These are phyloP conservation scores for Pseudonitzschia multiseries DNA, from an alignment of 108 stramenopile species.

Conservation along the genomic window DNA sequence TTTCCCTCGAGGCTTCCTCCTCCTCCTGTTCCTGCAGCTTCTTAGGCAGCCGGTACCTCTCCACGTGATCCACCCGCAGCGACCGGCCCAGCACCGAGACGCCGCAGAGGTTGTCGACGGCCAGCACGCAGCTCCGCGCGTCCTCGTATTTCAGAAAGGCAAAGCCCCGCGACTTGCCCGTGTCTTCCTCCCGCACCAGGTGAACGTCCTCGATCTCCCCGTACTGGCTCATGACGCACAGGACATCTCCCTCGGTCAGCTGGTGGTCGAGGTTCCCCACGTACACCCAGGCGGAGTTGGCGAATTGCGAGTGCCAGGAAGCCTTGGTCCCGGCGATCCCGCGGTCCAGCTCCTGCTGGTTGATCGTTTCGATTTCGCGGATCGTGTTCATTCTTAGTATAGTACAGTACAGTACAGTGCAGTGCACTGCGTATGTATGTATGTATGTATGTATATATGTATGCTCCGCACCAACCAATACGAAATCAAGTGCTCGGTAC, in stretches of 20 bases:
- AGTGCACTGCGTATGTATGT: neutral
- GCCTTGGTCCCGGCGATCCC: slow-evolving; percentile 83
- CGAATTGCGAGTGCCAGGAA: slow-evolving; percentile 97
- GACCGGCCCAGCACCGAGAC: slow-evolving; percentile 76
- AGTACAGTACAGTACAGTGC: neutral
- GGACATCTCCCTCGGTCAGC: slow-evolving; percentile 93
- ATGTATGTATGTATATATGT: too few relatives aligned
- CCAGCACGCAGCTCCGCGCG: slow-evolving; percentile 89
- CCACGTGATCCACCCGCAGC: slow-evolving; percentile 95
- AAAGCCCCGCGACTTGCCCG: slow-evolving; percentile 91
- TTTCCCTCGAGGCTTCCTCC: slow-evolving; percentile 6
- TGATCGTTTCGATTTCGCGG: slow-evolving; percentile 87
- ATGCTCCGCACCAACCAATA: too few relatives aligned
- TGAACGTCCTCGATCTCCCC: slow-evolving; percentile 94
- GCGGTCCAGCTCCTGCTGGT: slow-evolving; percentile 83
- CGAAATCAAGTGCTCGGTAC: too few relatives aligned
- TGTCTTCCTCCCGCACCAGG: slow-evolving; percentile 91
- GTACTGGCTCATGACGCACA: slow-evolving; percentile 93
- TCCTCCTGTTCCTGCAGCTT: slow-evolving; percentile 87
- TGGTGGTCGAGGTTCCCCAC: slow-evolving; percentile 85
- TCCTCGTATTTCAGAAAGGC: slow-evolving; percentile 93
- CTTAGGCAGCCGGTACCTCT: slow-evolving; percentile 94
- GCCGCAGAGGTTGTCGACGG: slow-evolving; percentile 97
- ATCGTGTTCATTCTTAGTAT: slow-evolving; percentile 74
- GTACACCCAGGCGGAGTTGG: slow-evolving; percentile 94